Base-by-base conservation (phyloP, 768 basidiomycete species). In the Scleroderma bovista region DNA sequence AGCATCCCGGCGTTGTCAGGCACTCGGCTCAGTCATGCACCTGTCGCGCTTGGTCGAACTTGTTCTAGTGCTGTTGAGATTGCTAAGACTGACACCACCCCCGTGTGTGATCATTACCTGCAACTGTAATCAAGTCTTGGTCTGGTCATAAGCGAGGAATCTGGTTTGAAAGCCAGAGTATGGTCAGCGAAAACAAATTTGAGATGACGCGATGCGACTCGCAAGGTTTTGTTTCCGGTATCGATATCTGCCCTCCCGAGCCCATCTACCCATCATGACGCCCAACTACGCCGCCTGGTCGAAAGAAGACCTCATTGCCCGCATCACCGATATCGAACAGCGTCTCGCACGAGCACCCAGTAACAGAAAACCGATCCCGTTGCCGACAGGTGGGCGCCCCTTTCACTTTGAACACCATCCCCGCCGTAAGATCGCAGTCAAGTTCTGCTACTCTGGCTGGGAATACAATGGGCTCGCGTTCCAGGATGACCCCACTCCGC, bases 391-490 rank as follows among this genome's bases (percentile, higher is more conserved):
- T 60, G 33, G 59, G 36, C 74, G 73, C 46, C 60, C 68, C 5
- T 90, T 91, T 63, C 68, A 82, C 52, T 89, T 92, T 65, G 64
- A 77, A 19, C 70, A 77, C 5, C 77, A 92, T 61, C 79, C 89
- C 7, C 75, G 76, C 33, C 86, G 89, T 46, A 97, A 97, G 70
- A 92, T 99, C 53, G 96, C 96, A 1, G 73, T 99, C 47, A 87
- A 90, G 60, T 91, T 98, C 63, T 86, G 83, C 62, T 99, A 97
- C 61, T 81, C 90, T 39, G 95, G 95, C 13, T 88, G 84, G 81
- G 86, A 89, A 23, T 97, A 95, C 63, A 83, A 85, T 48, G 96
- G 95, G 12, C 77, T 99, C 38, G 92, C 93, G 1, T 83, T 80
- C 61, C 96, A 98, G 64, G 62, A 71, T 33, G 75, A 73, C 24